Conservation (phyloP, 1,284 basidiomycete species). For the Rhodotorula mucilaginosa region DNA sequence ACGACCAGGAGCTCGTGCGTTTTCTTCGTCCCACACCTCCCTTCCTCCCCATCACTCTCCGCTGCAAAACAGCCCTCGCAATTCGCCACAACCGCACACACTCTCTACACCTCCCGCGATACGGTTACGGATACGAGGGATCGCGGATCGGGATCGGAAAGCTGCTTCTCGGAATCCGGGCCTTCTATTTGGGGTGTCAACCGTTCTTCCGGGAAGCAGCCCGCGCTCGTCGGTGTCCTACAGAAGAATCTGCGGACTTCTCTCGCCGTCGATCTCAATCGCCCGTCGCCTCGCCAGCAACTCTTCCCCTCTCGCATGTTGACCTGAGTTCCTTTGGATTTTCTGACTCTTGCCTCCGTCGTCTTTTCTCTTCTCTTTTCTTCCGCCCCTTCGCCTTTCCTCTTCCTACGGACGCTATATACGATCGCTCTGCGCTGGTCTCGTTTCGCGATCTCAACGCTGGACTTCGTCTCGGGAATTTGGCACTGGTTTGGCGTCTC, state of each 20-base stretch:
- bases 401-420: not conserved
- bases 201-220: slow-evolving; percentile 16
- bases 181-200: slow-evolving; percentile 1
- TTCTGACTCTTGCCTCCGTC: slow-evolving; percentile 6
- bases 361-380: not conserved
- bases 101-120: not conserved
- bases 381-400: not conserved
- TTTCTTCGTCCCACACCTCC: not conserved
- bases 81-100: not conserved
- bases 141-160: not conserved
- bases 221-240: not conserved
- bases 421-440: not conserved
- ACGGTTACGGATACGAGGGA: not conserved
- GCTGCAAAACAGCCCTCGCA: not conserved
- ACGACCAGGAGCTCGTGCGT: slow-evolving; percentile 44
- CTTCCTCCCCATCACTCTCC: no score
- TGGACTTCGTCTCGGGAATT: not conserved
- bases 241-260: no score
- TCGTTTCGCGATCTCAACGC: not conserved
- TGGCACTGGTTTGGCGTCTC: not conserved
- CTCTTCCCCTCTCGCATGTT: no score
- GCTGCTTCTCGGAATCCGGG: slow-evolving; percentile 16
- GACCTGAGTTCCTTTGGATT: not conserved
- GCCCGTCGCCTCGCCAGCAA: no score
- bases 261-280: not conserved